Evolutionary conservation across 352 stramenopile species (phyloP).

Genomic region (Phytophthora macrochlamydospora): DNA sequence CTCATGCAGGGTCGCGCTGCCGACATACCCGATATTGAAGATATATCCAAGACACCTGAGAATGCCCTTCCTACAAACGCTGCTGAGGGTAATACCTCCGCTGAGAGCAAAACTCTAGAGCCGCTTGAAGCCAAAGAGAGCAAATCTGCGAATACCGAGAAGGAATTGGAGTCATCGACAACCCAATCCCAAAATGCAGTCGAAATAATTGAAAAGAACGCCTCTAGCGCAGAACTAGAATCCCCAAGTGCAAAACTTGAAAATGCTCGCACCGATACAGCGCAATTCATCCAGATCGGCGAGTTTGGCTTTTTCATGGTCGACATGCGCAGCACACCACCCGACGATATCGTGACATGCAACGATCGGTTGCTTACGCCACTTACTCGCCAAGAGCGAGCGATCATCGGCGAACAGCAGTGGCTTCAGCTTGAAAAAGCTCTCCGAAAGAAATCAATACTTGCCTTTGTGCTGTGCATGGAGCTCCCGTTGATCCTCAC

Average conservation of each 20-base stretch:
- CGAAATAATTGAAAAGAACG: not conserved
- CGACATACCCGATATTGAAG: not conserved
- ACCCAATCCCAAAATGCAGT: not conserved
- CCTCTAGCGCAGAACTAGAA: not conserved
- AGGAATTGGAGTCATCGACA: not conserved
- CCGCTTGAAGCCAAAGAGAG: not conserved
- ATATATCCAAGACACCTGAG: not conserved
- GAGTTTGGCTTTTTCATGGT: constrained; percentile 71
- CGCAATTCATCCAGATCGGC: constrained; percentile 46
- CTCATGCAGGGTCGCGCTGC: constrained; percentile 33
- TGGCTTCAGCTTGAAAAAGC: constrained; percentile 73
- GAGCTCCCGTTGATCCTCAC: constrained; percentile 75
- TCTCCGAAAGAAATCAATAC: constrained; percentile 69
- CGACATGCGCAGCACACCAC: constrained; percentile 47
- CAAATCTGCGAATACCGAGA: not conserved
- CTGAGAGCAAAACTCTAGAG: not conserved
- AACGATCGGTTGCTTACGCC: constrained; percentile 59
- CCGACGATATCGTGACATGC: constrained; percentile 62
- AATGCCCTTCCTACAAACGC: too few relatives aligned
- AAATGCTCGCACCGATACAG: constrained; percentile 12
- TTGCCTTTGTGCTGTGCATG: constrained; percentile 64
- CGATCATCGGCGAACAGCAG: constrained; percentile 68
- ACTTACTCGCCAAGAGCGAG: constrained; percentile 52
- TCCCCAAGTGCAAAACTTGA: not conserved
- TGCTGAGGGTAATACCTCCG: too few relatives aligned